phyloP scores from a whole-genome alignment of 768 basidiomycete genomes.

The Mycena alexandri region DNA sequence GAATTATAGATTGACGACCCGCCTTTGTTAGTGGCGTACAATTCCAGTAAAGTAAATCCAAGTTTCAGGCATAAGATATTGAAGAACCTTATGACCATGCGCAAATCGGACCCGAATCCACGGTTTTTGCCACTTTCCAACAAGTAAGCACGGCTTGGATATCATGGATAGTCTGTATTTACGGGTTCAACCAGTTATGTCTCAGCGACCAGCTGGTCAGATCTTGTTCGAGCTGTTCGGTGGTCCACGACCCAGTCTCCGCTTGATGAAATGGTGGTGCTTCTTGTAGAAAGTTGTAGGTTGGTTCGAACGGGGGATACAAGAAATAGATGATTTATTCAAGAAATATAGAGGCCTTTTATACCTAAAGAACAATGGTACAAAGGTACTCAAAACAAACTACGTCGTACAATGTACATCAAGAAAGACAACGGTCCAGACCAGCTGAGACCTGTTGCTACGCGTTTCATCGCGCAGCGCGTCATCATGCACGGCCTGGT shows the following conservation, averaged over 20 bases:
- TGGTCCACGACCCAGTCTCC: constrained; percentile 35
- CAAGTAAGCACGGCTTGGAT: constrained; percentile 9
- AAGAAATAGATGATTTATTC: too few relatives aligned
- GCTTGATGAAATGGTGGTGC: constrained; percentile 45
- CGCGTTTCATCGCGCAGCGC: too few relatives aligned
- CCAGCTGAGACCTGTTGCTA: too few relatives aligned
- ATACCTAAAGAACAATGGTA: too few relatives aligned
- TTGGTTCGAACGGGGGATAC: too few relatives aligned
- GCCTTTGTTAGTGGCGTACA: constrained; percentile 50
- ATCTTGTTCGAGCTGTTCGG: constrained; percentile 45
- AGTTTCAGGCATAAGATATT: constrained; percentile 17
- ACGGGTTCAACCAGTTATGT: constrained; percentile 23
- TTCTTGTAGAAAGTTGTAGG: constrained; percentile 2
- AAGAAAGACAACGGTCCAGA: too few relatives aligned
- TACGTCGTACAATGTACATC: too few relatives aligned
- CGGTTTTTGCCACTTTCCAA: constrained; percentile 20
- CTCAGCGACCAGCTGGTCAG: constrained; percentile 26
- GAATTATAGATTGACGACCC: background rate
- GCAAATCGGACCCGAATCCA: constrained; percentile 17
- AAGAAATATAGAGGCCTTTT: too few relatives aligned
- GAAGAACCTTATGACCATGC: constrained; percentile 2
- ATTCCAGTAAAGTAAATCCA: constrained; percentile 31
- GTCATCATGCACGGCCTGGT: too few relatives aligned
- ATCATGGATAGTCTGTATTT: background rate
- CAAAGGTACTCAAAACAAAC: too few relatives aligned